Conservation (phyloP, 768 basidiomycete genomes). For the Cystoderma amianthinum region DNA sequence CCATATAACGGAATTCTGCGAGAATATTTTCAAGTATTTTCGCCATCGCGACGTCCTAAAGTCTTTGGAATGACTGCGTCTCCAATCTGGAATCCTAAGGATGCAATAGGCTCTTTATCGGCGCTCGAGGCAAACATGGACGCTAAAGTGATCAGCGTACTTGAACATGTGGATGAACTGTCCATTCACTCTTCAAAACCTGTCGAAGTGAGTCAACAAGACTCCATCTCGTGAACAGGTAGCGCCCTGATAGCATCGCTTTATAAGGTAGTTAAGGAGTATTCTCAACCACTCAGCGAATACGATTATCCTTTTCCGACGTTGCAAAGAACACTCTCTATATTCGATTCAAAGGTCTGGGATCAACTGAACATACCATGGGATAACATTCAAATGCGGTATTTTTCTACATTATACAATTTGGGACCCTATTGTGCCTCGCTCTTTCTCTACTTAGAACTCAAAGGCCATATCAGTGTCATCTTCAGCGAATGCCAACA, state of each 20-base stretch:
- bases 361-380: constrained; percentile 48
- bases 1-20: constrained; percentile 76
- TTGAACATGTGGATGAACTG: constrained; percentile 62
- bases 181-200: constrained; percentile 55
- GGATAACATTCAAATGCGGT: constrained; percentile 55
- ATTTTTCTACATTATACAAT: constrained; percentile 50
- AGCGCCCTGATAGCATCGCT: constrained; percentile 4
- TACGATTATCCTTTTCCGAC: constrained; percentile 53
- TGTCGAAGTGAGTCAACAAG: constrained; percentile 41
- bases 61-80: constrained; percentile 94
- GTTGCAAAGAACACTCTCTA: constrained; percentile 25
- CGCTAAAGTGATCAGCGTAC: constrained; percentile 70
- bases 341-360: constrained; percentile 37
- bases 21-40: constrained; percentile 46
- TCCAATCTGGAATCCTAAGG: constrained; percentile 76
- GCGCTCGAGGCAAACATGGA: constrained; percentile 66
- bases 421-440: constrained; percentile 75
- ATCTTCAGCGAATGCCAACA: constrained; percentile 19
- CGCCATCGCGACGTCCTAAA: constrained; percentile 50
- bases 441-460: constrained; percentile 57
- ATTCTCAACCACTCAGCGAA: constrained; percentile 38
- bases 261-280: constrained; percentile 50
- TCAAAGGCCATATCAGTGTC: constrained; percentile 41
- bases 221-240: background rate
- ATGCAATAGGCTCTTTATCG: constrained; percentile 55